Evolutionary conservation across 2,329 filamentous ascomycete genomes (phyloP).

Genomic region (Aspergillus felis): DNA sequence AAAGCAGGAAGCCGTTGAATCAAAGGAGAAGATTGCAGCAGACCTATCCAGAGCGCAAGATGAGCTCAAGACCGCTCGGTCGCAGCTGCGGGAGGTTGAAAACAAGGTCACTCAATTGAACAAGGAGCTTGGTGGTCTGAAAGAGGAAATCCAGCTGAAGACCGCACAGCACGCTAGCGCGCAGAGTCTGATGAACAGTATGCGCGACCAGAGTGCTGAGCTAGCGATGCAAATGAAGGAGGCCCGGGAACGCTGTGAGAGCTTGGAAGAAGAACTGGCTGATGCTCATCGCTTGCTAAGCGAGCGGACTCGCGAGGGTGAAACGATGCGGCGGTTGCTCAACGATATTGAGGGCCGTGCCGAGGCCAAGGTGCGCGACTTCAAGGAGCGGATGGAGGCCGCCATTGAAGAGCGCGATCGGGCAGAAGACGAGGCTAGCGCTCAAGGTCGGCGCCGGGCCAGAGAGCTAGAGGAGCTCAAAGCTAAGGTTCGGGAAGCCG

Average conservation of each 20-base stretch:
- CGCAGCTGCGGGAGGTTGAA: slow-evolving; percentile 69
- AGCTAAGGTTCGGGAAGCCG: slow-evolving; percentile 72
- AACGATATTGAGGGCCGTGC: slow-evolving; percentile 81
- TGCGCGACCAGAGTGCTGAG: slow-evolving; percentile 89
- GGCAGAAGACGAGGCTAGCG: slow-evolving; percentile 84
- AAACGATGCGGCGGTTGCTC: slow-evolving; percentile 88
- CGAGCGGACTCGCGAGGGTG: slow-evolving; percentile 85
- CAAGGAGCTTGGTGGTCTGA: slow-evolving; percentile 62
- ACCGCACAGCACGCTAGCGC: slow-evolving; percentile 79
- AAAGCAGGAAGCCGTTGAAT: slow-evolving; percentile 71
- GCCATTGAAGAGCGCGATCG: slow-evolving; percentile 92
- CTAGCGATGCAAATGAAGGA: slow-evolving; percentile 90
- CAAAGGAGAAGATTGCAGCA: slow-evolving; percentile 64
- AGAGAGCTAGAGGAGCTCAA: slow-evolving; percentile 86
- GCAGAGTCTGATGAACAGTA: slow-evolving; percentile 80
- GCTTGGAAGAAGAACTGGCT: slow-evolving; percentile 83
- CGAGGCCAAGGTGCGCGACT: slow-evolving; percentile 78
- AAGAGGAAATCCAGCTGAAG: slow-evolving; percentile 81
- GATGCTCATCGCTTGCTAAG: slow-evolving; percentile 82
- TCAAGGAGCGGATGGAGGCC: slow-evolving; percentile 81
- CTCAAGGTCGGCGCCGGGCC: slow-evolving; percentile 68
- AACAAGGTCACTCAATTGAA: slow-evolving; percentile 66
- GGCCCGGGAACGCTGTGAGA: slow-evolving; percentile 73
- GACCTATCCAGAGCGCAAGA: slow-evolving; percentile 71
- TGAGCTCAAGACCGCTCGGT: slow-evolving; percentile 56